Evolutionary conservation across 306 rosid species (phyloP).

Genomic region (Cucumis cinereus): DNA sequence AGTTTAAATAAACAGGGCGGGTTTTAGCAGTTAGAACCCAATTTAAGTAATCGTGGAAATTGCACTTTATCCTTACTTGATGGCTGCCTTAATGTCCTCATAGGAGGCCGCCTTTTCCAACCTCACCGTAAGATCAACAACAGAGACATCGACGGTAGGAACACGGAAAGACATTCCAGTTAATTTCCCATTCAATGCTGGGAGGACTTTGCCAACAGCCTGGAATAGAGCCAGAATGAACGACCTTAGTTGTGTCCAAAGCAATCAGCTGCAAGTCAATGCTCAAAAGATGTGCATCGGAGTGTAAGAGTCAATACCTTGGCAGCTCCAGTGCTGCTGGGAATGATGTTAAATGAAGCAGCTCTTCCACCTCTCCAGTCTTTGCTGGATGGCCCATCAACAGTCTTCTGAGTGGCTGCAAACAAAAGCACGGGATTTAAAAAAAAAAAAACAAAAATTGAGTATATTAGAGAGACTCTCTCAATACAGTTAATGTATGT

Average conservation of each 20-base stretch:
- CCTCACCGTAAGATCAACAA: slow-evolving; percentile 72
- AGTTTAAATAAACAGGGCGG: not conserved
- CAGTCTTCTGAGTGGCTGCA: slow-evolving; percentile 93
- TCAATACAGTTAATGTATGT: not conserved
- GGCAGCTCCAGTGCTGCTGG: slow-evolving; percentile 99
- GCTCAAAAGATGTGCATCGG: too few species aligned
- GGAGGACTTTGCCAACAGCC: slow-evolving; percentile 75
- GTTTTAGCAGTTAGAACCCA: not conserved
- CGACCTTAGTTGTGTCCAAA: not conserved
- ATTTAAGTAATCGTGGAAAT: not conserved
- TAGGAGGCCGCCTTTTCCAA: slow-evolving; percentile 41
- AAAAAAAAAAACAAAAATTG: not conserved
- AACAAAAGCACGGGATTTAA: not conserved
- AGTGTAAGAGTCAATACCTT: slow-evolving; percentile 36
- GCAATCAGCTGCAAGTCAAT: not conserved
- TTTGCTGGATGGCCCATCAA: slow-evolving; percentile 94
- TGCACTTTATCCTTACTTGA: slow-evolving; percentile 35
- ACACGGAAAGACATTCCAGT: slow-evolving; percentile 86
- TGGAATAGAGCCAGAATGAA: not conserved
- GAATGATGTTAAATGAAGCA: slow-evolving; percentile 95
- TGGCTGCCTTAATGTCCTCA: slow-evolving; percentile 46
- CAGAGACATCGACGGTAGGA: slow-evolving; percentile 70
- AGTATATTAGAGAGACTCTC: not conserved
- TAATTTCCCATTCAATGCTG: slow-evolving; percentile 57
- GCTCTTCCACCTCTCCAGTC: slow-evolving; percentile 99